Conservation (phyloP, 2,329 filamentous ascomycete genomes). For the Pleoardoris graminearum region DNA sequence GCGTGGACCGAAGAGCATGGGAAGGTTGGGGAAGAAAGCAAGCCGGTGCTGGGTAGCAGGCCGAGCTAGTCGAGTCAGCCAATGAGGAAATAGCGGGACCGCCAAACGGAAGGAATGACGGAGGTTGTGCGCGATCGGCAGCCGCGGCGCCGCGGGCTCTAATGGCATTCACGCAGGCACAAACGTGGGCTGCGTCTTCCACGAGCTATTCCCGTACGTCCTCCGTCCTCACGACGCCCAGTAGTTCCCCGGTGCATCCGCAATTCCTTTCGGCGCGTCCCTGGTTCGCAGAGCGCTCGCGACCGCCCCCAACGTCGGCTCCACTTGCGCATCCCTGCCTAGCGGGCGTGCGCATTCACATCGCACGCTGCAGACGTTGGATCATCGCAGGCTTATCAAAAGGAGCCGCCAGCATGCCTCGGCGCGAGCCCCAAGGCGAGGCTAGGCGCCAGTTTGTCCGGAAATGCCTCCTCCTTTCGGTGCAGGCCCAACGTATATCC, state of each 20-base stretch:
- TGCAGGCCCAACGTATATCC: no score
- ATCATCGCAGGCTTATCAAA: constrained; percentile 5
- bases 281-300: constrained; percentile 1
- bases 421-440: not conserved
- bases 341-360: not conserved
- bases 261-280: not conserved
- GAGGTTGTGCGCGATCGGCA: constrained; percentile 8
- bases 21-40: constrained; percentile 3
- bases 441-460: not conserved
- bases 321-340: constrained; percentile 2
- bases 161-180: not conserved
- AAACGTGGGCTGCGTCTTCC: not conserved
- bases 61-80: constrained; percentile 4
- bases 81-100: constrained; percentile 4
- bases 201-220: no score
- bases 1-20: constrained; percentile 1
- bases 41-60: constrained; percentile 4
- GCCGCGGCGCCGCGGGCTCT: not conserved
- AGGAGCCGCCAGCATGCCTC: constrained; percentile 5
- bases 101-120: constrained; percentile 4
- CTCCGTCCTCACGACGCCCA: no score
- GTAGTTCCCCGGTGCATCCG: no score
- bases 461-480: constrained; percentile 2
- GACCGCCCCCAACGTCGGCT: constrained; percentile 2
- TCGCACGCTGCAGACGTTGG: not conserved